Conservation (phyloP, 768 basidiomycete genomes). For the Aureoboletus auriporus region DNA sequence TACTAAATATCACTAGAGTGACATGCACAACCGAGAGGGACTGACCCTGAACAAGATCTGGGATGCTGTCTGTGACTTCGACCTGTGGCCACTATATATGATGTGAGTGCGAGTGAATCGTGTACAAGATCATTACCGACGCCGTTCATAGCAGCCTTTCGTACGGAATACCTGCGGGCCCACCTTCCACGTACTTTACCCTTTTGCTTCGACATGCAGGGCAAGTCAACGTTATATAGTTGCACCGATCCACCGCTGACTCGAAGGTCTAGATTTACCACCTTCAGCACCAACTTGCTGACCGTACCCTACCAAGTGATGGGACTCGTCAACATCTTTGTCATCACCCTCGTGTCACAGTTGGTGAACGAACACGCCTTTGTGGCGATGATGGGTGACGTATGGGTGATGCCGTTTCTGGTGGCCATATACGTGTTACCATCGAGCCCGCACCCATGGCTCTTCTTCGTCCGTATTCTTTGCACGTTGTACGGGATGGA, state of each 20-base stretch:
- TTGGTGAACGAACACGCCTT: conserved; percentile 48
- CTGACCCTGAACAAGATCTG: conserved; percentile 47
- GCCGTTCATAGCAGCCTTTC: conserved; percentile 38
- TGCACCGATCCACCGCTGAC: neutral
- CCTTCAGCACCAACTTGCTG: conserved; percentile 57
- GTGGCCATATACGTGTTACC: conserved; percentile 51
- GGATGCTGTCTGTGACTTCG: conserved; percentile 54
- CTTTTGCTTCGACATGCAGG: conserved; percentile 52
- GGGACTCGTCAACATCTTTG: conserved; percentile 16
- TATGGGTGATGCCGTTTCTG: conserved; percentile 62
- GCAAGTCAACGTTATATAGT: conserved; percentile 15
- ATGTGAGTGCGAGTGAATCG: conserved; percentile 22
- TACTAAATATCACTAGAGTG: conserved; percentile 18
- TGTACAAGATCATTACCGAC: neutral
- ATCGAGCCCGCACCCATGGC: conserved; percentile 46
- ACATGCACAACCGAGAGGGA: conserved; percentile 70
- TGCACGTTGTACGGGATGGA: neutral
- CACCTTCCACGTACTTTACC: conserved; percentile 55
- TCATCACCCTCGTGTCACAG: conserved; percentile 49
- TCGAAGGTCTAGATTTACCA: conserved; percentile 42
- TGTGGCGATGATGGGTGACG: conserved; percentile 48
- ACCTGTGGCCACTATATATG: conserved; percentile 64
- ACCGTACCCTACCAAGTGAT: conserved; percentile 52
- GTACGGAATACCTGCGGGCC: conserved; percentile 45
- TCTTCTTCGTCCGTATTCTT: conserved; percentile 42